Evolutionary conservation across 2,329 filamentous ascomycete genomes (phyloP).

Genomic region (Aspergillus proliferans): DNA sequence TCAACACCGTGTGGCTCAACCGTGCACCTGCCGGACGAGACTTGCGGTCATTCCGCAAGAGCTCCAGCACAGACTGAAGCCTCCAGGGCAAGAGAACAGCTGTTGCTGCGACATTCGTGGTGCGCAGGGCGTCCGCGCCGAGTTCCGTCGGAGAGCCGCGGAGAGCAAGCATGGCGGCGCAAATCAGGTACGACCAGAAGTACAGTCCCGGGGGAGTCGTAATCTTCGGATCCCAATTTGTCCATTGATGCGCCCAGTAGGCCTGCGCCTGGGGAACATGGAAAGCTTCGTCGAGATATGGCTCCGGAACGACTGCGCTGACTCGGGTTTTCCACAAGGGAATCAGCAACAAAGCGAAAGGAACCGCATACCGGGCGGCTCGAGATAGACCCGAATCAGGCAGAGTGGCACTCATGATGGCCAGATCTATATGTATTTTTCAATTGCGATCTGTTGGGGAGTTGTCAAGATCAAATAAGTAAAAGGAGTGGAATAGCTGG

Average conservation of each 20-base stretch:
- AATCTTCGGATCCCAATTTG: conserved; percentile 90
- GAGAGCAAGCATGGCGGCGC: conserved; percentile 17
- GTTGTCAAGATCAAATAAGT: background rate
- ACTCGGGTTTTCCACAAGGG: conserved; percentile 41
- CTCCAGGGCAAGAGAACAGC: conserved; percentile 39
- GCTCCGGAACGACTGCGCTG: conserved; percentile 46
- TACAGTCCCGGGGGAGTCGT: conserved; percentile 89
- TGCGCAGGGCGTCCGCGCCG: conserved; percentile 29
- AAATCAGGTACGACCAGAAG: conserved; percentile 45
- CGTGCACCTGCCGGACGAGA: conserved; percentile 25
- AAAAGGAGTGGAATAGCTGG: conserved; percentile 1
- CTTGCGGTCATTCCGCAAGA: conserved; percentile 31
- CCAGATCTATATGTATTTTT: conserved; percentile 1
- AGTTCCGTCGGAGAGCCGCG: conserved; percentile 27
- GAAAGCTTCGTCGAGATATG: conserved; percentile 53
- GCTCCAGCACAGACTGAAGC: conserved; percentile 50
- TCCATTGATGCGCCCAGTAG: conserved; percentile 70
- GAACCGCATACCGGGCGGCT: conserved; percentile 31
- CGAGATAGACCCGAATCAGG: conserved; percentile 27
- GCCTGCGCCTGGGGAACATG: conserved; percentile 83
- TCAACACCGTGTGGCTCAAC: conserved; percentile 53
- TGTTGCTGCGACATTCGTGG: conserved; percentile 32
- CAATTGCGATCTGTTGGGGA: background rate
- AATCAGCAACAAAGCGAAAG: conserved; percentile 29
- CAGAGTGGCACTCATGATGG: conserved; percentile 25